Evolutionary conservation across 768 basidiomycete genomes (phyloP).

Genomic region (Coprinopsis sp.): DNA sequence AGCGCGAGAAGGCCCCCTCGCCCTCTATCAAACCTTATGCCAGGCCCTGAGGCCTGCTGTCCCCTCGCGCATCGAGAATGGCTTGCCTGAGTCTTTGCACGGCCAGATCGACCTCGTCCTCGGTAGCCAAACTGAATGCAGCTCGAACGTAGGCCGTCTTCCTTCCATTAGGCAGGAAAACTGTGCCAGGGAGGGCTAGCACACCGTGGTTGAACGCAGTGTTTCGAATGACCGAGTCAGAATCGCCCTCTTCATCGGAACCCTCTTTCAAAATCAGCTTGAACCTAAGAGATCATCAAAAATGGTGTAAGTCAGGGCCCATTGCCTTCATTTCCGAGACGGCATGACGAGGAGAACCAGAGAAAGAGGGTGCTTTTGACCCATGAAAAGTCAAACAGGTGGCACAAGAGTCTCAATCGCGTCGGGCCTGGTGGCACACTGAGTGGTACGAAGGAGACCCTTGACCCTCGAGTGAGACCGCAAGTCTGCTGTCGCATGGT

Average conservation of each 20-base stretch:
- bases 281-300: conserved; percentile 49
- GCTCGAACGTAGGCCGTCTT: conserved; percentile 76
- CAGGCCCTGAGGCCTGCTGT: conserved; percentile 5
- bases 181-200: conserved; percentile 83
- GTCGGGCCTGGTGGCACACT: too few species aligned
- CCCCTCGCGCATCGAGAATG: conserved; percentile 26
- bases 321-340: too few species aligned
- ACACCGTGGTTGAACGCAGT: conserved; percentile 79
- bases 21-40: neutral
- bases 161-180: conserved; percentile 70
- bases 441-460: neutral
- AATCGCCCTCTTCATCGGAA: conserved; percentile 49
- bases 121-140: conserved; percentile 66
- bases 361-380: neutral
- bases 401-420: too few species aligned
- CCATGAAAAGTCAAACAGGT: too few species aligned
- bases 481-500: too few species aligned
- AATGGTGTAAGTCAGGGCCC: neutral
- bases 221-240: conserved; percentile 64
- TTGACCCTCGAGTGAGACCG: too few species aligned
- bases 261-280: conserved; percentile 47
- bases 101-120: conserved; percentile 71
- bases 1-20: neutral
- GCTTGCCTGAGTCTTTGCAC: conserved; percentile 51
- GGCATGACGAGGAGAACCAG: neutral